These are phyloP conservation scores for Plasmopara halstedii DNA, from an alignment of 352 stramenopile genomes.

Conservation along the genomic window DNA sequence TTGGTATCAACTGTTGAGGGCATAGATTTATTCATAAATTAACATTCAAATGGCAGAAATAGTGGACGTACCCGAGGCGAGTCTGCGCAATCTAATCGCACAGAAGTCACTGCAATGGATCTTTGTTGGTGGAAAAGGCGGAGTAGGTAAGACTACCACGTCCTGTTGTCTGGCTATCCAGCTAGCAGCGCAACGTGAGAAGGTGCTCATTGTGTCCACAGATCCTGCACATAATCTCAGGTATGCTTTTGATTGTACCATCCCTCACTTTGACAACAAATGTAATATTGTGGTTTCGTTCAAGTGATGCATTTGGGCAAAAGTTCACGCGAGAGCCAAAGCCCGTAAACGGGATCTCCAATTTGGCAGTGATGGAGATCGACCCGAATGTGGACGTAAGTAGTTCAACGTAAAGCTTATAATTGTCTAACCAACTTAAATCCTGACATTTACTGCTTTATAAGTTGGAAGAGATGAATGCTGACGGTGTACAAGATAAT, in stretches of 20 bases:
- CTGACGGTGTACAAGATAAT: constrained; percentile 76
- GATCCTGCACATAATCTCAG: constrained; percentile 99
- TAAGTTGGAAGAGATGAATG: constrained; percentile 82
- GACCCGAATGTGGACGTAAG: constrained; percentile 85
- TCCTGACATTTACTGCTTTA: neutral
- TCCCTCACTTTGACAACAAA: neutral
- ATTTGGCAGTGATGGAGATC: constrained; percentile 99
- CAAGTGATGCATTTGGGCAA: constrained; percentile 97
- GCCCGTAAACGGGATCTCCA: constrained; percentile 96
- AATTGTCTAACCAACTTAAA: neutral
- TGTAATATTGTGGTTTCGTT: neutral
- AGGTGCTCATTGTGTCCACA: constrained; percentile 98
- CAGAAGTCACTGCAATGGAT: constrained; percentile 90
- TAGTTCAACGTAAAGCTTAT: neutral
- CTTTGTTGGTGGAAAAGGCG: constrained; percentile 93
- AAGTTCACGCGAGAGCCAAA: constrained; percentile 98
- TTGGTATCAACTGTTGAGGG: too few relatives aligned
- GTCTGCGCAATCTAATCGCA: constrained; percentile 86
- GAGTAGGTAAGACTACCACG: constrained; percentile 96
- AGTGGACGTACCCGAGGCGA: constrained; percentile 72
- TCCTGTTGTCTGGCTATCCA: constrained; percentile 95
- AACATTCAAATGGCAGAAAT: constrained; percentile 16
- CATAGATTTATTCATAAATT: neutral
- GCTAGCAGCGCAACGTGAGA: constrained; percentile 85
- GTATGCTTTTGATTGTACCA: constrained; percentile 11